Conservation (phyloP, 768 basidiomycete genomes). For the Suillus subluteus region DNA sequence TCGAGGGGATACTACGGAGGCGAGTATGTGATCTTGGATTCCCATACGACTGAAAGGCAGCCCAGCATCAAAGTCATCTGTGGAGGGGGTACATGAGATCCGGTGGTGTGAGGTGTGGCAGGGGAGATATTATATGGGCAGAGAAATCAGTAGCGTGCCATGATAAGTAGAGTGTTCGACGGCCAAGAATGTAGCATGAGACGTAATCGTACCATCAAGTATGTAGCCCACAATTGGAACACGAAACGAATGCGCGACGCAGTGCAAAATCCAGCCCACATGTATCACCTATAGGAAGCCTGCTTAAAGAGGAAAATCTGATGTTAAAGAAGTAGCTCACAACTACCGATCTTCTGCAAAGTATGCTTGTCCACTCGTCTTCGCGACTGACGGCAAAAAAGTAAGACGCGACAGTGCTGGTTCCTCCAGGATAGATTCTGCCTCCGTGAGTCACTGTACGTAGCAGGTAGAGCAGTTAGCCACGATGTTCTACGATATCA, state of each 20-base stretch:
- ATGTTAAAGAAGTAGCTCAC: slow-evolving; percentile 24
- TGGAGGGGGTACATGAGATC: neutral
- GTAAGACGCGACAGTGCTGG: slow-evolving; percentile 25
- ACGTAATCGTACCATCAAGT: slow-evolving; percentile 31
- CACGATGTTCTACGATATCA: neutral
- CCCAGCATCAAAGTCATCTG: slow-evolving; percentile 5
- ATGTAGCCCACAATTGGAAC: slow-evolving; percentile 33
- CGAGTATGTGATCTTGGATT: neutral
- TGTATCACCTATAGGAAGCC: slow-evolving; percentile 29
- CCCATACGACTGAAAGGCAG: neutral
- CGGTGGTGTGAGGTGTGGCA: neutral
- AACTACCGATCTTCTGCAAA: slow-evolving; percentile 31
- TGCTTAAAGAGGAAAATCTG: slow-evolving; percentile 5
- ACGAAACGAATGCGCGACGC: slow-evolving; percentile 27
- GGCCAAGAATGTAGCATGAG: neutral
- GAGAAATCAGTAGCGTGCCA: neutral
- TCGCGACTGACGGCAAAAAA: slow-evolving; percentile 33
- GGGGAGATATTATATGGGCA: neutral
- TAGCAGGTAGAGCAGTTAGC: slow-evolving; percentile 5
- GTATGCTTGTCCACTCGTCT: slow-evolving; percentile 31
- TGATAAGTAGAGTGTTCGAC: neutral
- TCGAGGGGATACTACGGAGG: too few relatives aligned
- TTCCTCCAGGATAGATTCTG: slow-evolving; percentile 15
- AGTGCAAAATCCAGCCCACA: slow-evolving; percentile 34
- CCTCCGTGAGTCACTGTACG: slow-evolving; percentile 30